Conservation (phyloP, 495 filamentous ascomycete genomes). For the Rostrohypoxylon terebratum region DNA sequence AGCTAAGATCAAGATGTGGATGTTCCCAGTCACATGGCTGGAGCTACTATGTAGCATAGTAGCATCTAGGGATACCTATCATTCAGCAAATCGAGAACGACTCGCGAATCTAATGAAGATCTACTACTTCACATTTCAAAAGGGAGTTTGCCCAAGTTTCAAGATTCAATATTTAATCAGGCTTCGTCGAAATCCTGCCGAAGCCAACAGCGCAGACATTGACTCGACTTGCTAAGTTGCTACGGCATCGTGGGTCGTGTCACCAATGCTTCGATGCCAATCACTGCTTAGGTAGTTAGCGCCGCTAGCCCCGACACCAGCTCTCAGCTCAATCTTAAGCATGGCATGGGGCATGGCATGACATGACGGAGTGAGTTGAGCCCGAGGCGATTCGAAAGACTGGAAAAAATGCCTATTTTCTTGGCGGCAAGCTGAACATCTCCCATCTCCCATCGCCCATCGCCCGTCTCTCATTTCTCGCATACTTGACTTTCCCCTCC, state of each 20-base stretch:
- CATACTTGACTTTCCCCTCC: slow-evolving; percentile 7
- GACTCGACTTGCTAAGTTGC: neutral
- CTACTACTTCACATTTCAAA: neutral
- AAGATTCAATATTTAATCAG: no score
- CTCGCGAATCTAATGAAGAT: neutral
- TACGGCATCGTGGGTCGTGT: slow-evolving; percentile 9
- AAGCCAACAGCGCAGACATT: neutral
- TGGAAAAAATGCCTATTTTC: slow-evolving; percentile 23
- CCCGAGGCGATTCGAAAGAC: neutral
- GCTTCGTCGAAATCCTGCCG: neutral
- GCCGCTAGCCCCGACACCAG: slow-evolving; percentile 23
- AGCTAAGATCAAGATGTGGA: no score
- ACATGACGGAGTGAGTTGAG: no score
- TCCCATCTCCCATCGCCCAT: no score
- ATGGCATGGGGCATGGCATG: no score
- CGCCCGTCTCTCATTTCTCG: neutral
- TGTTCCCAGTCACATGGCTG: neutral
- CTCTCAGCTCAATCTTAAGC: slow-evolving; percentile 5
- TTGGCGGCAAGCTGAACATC: slow-evolving; percentile 27
- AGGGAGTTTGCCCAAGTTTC: neutral
- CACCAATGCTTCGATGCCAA: slow-evolving; percentile 6
- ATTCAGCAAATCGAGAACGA: no score
- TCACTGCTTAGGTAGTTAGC: slow-evolving; percentile 9
- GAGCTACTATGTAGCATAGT: no score
- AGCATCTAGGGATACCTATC: no score